These are phyloP conservation scores for Arbutus unedo DNA, from an alignment of 148 eudicot species.

Conservation along the genomic window DNA sequence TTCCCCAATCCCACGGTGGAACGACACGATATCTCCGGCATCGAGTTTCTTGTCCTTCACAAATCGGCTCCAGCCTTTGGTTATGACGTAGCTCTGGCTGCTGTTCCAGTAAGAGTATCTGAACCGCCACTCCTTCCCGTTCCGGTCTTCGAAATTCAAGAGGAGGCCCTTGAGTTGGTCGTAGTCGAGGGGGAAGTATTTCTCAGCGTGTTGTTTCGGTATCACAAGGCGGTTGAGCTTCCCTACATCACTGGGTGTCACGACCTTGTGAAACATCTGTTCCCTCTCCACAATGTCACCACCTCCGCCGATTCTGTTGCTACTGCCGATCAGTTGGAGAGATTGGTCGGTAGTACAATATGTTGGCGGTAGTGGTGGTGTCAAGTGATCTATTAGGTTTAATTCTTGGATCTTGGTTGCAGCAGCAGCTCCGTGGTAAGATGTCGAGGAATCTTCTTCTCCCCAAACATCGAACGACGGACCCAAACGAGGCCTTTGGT, in stretches of 20 bases:
- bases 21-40: slow-evolving; percentile 74
- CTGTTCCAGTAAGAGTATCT: slow-evolving; percentile 87
- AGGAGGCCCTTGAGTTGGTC: slow-evolving; percentile 51
- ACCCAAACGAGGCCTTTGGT: background rate
- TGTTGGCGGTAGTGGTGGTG: background rate
- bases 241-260: slow-evolving; percentile 87
- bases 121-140: slow-evolving; percentile 76
- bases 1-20: slow-evolving; percentile 52
- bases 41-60: slow-evolving; percentile 84
- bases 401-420: slow-evolving; percentile 3
- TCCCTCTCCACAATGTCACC: slow-evolving; percentile 36
- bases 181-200: slow-evolving; percentile 71
- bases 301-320: background rate
- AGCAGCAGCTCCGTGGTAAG: background rate
- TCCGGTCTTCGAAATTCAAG: slow-evolving; percentile 63
- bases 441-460: background rate
- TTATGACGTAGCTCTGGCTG: slow-evolving; percentile 90
- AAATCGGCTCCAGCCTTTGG: slow-evolving; percentile 86
- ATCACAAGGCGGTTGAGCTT: slow-evolving; percentile 74
- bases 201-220: slow-evolving; percentile 85
- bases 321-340: background rate
- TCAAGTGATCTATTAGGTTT: background rate
- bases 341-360: background rate
- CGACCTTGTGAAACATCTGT: slow-evolving; percentile 79
- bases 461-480: background rate